A percentile compares a stretch with the other conserved stretches of the same genome.
Conservation (phyloP, 2,329 filamentous ascomycete species). For the Venturiaceae sp. region DNA sequence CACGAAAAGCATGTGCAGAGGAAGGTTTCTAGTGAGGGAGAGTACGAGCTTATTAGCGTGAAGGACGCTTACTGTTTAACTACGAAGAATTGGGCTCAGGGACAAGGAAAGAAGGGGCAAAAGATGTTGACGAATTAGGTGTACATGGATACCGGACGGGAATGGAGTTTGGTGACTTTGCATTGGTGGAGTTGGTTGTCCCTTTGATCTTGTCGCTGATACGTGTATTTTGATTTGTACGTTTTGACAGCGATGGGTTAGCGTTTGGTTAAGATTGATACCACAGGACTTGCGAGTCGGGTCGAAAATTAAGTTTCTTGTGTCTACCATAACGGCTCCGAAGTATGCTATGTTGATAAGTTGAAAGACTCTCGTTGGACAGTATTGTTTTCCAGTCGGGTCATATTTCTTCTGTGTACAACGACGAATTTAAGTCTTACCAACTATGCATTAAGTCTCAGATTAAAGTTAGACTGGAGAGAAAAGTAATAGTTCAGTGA, state of each 20-base stretch:
- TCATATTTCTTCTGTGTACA: no score
- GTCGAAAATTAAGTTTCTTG: background rate
- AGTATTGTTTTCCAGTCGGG: no score
- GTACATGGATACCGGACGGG: background rate
- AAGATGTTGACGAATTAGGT: conserved; percentile 22
- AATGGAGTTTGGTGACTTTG: background rate
- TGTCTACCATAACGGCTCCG: no score
- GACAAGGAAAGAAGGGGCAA: conserved; percentile 17
- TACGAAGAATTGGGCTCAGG: conserved; percentile 42
- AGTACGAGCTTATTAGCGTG: conserved; percentile 94
- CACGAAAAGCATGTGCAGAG: conserved; percentile 74
- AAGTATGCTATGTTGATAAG: no score
- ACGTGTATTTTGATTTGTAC: background rate
- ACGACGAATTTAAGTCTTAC: no score
- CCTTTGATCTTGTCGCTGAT: background rate
- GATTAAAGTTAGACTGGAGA: no score
- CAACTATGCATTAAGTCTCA: no score
- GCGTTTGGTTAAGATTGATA: conserved; percentile 1
- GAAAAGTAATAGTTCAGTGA: no score
- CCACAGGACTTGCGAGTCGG: background rate
- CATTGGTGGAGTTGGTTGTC: background rate
- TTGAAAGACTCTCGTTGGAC: no score
- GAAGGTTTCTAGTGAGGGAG: conserved; percentile 83
- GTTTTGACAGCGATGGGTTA: background rate
- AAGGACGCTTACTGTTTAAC: conserved; percentile 90